These are phyloP conservation scores for Myxozyma monticola DNA, from an alignment of 805 yeast species.

Conservation along the genomic window DNA sequence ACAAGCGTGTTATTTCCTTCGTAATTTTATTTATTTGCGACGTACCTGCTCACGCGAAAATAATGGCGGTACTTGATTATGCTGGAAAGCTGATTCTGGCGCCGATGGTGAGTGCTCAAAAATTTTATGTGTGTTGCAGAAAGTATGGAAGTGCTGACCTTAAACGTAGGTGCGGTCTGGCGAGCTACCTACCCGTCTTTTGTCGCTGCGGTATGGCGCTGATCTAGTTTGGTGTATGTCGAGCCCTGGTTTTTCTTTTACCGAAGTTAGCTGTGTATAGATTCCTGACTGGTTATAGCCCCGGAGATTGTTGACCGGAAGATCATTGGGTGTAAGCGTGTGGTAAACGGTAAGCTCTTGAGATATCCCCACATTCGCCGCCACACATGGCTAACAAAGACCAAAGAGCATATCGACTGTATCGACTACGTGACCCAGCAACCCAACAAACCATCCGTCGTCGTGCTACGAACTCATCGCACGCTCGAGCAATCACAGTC, in stretches of 20 bases:
- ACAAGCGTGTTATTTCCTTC: too few species aligned
- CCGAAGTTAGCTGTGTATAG: constrained; percentile 17
- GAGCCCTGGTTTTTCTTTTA: background rate
- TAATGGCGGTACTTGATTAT: constrained; percentile 56
- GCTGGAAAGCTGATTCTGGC: constrained; percentile 82
- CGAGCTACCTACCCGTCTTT: constrained; percentile 83
- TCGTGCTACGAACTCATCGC: constrained; percentile 75
- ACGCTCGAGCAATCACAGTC: constrained; percentile 55
- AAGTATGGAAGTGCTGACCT: background rate
- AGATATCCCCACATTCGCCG: too few species aligned
- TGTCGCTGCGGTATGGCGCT: constrained; percentile 82
- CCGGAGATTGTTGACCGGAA: constrained; percentile 94
- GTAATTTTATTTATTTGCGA: too few species aligned
- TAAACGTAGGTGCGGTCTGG: constrained; percentile 69
- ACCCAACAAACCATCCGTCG: constrained; percentile 37
- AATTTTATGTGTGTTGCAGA: background rate
- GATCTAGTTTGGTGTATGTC: constrained; percentile 82
- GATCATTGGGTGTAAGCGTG: constrained; percentile 66
- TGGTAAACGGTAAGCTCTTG: constrained; percentile 51
- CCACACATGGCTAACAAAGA: too few species aligned
- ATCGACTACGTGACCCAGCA: constrained; percentile 34
- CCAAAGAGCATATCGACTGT: constrained; percentile 16
- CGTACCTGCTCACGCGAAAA: too few species aligned
- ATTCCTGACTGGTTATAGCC: too few species aligned
- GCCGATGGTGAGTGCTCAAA: constrained; percentile 63